These are phyloP conservation scores for Metschnikowia lachancei DNA, from an alignment of 805 yeast species.

Conservation along the genomic window DNA sequence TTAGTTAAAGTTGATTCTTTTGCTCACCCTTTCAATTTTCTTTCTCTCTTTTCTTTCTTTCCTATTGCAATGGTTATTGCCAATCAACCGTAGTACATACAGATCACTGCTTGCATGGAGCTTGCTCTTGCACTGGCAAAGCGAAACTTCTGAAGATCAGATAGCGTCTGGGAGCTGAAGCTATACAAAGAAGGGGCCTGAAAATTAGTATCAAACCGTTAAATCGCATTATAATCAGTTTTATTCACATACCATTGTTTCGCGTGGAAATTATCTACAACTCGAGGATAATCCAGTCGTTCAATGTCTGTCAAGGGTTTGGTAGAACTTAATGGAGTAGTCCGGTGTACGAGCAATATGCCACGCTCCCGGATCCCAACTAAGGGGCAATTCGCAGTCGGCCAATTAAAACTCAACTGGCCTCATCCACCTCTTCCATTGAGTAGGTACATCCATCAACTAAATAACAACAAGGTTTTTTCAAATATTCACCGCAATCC, in stretches of 20 bases:
- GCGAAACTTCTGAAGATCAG: slow-evolving; percentile 67
- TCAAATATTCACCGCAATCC: no score
- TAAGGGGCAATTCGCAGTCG: not conserved
- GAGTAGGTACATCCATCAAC: not conserved
- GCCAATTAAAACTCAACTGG: not conserved
- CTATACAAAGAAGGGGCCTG: slow-evolving; percentile 50
- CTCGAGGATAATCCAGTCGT: not conserved
- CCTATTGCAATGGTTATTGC: not conserved
- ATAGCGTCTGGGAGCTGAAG: slow-evolving; percentile 58
- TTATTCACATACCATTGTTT: not conserved
- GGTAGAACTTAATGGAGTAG: no score
- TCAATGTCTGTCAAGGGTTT: not conserved
- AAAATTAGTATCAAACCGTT: slow-evolving; percentile 4
- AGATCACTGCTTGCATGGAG: slow-evolving; percentile 59
- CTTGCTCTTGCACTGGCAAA: slow-evolving; percentile 65
- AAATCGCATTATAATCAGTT: no score
- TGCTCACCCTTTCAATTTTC: not conserved
- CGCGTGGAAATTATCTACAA: no score
- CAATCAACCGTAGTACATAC: slow-evolving; percentile 33
- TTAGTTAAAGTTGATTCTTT: slow-evolving; percentile 4
- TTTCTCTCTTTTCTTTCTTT: not conserved
- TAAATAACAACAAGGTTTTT: no score
- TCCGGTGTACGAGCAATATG: no score
- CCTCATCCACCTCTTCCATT: not conserved
- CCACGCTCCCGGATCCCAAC: not conserved